A percentile compares a stretch with the other conserved stretches of the same genome.
phyloP scores from a whole-genome alignment of 2,329 filamentous ascomycete genomes.

The Alternaria dauci region DNA sequence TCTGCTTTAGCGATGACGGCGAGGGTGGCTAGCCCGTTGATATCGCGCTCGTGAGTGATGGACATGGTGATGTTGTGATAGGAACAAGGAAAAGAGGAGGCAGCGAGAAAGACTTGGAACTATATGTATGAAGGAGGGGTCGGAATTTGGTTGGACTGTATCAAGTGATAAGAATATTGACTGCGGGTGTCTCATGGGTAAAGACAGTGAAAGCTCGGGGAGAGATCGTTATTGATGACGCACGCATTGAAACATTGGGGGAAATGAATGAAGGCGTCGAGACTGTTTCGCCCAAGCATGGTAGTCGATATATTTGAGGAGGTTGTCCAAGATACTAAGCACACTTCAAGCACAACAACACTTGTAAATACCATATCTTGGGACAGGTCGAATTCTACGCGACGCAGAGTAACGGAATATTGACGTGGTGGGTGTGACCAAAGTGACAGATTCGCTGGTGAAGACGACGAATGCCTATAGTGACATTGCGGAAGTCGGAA shows the following conservation, averaged over 20 bases:
- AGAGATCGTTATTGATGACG: not conserved
- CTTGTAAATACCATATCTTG: not conserved
- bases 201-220: not conserved
- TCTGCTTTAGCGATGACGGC: not conserved
- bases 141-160: not conserved
- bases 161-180: not conserved
- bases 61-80: not conserved
- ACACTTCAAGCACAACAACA: not conserved
- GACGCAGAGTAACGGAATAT: not conserved
- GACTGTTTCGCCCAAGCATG: not conserved
- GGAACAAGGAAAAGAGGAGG: not conserved
- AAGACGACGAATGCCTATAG: not conserved
- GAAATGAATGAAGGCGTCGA: not conserved
- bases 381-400: not conserved
- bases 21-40: constrained; percentile 2
- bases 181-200: not conserved
- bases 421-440: not conserved
- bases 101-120: not conserved
- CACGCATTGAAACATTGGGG: not conserved
- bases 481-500: not conserved
- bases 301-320: not conserved
- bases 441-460: not conserved
- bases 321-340: not conserved
- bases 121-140: not conserved
- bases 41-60: constrained; percentile 4